These are phyloP conservation scores for Chrysoporthe austroafricana DNA, from an alignment of 2,329 filamentous ascomycete genomes.

Conservation along the genomic window DNA sequence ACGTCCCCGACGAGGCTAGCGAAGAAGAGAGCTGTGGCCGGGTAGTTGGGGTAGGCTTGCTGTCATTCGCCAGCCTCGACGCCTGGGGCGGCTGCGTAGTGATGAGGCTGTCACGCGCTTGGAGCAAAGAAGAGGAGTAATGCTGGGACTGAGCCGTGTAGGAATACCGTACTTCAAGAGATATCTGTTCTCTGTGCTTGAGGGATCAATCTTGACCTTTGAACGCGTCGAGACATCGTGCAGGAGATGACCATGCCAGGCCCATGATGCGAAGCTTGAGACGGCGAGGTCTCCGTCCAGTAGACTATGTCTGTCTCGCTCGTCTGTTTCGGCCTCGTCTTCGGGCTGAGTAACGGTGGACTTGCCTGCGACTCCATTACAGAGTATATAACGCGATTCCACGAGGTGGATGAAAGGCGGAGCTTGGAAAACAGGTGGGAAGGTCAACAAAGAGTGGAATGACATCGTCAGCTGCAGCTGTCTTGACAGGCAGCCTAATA, in stretches of 20 bases:
- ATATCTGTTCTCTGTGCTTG: neutral
- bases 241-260: too few species aligned
- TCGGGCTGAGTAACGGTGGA: neutral
- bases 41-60: neutral
- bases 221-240: neutral
- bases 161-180: neutral
- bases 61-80: neutral
- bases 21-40: neutral
- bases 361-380: neutral
- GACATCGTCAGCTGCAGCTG: neutral
- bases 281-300: neutral
- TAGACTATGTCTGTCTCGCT: neutral
- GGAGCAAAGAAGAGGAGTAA: neutral
- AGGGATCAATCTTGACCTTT: neutral
- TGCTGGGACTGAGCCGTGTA: neutral
- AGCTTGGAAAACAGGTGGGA: neutral
- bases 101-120: neutral
- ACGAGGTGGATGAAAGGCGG: too few species aligned
- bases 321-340: neutral
- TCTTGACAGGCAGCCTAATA: neutral
- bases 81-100: neutral
- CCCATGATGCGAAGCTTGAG: neutral
- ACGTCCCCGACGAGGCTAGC: neutral
- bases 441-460: neutral
- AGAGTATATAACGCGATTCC: too few species aligned